Evolutionary conservation across 2,329 filamentous ascomycete species (phyloP), one percentile per base, ranked within the genome.

Genomic region (Epichloe elymi): DNA sequence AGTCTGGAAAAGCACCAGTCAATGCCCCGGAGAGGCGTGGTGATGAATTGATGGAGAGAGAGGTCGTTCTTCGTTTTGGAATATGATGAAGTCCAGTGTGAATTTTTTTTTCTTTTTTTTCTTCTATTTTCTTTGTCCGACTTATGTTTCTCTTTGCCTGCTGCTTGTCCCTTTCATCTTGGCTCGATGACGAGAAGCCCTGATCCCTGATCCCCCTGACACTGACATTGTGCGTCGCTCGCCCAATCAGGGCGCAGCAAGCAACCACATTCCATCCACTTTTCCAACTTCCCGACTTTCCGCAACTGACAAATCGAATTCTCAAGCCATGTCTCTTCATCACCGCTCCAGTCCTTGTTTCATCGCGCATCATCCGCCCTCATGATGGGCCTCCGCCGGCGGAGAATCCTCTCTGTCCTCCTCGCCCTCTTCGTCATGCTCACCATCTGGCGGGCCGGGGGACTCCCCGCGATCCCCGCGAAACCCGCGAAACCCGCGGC

Each of bases 331-430:
- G 7, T 14, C 8, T n/a, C 8, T 23, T 10, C 26, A 30, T 30
- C 7, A 30, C 7, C 2, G 20, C 19, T n/a, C 14, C 20, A 23
- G 11, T 23, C 7, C 8, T 8, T 8, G 17, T 33, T 20, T 11
- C 46, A 26, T 17, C 38, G 12, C 30, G 11, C 26, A 42, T 49
- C 39, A 20, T 33, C 39, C 12, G 5, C 47, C 47, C 49, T 17
- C 48, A 54, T 54, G 50, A 46, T 54, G 15, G 45, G 36, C 19
- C 38, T 54, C 50, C 46, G 52, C 43, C 49, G 49, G 42, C 46
- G 52, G 45, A 46, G 52, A 38, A 50, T 51, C 17, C 49, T 54
- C 41, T n/a, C 43, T 7, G 26, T 15, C 42, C 23, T 52, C 8
- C 46, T 54, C 8, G 30, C 47, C 43, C 30, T 49, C 33, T 52